A percentile compares a stretch with the other conserved stretches of the same genome.
These are phyloP conservation scores for Pezicula neosporulosa DNA, from an alignment of 2,329 filamentous ascomycete species.

Conservation along the genomic window DNA sequence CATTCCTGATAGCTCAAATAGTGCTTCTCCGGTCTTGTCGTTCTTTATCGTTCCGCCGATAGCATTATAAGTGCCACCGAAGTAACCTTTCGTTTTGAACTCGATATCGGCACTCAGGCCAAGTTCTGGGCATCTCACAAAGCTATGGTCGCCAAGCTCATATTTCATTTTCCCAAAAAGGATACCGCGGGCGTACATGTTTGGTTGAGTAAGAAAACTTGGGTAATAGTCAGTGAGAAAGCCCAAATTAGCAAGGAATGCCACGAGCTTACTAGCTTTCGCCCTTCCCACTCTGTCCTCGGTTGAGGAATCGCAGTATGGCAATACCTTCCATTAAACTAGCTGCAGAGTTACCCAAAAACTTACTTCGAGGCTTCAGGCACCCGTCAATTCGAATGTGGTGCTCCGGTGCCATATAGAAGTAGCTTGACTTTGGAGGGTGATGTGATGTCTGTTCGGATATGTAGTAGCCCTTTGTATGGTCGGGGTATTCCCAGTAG, in stretches of 20 bases:
- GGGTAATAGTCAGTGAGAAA: neutral
- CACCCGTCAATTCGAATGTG: slow-evolving; percentile 94
- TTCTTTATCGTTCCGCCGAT: slow-evolving; percentile 91
- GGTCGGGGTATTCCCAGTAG: slow-evolving; percentile 89
- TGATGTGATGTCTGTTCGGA: slow-evolving; percentile 98
- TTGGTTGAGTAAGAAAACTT: slow-evolving; percentile 91
- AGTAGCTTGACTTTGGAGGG: slow-evolving; percentile 97
- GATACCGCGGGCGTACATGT: slow-evolving; percentile 98
- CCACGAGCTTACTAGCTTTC: slow-evolving; percentile 76
- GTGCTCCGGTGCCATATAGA: slow-evolving; percentile 94
- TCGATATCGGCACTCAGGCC: slow-evolving; percentile 87
- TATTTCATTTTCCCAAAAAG: slow-evolving; percentile 99
- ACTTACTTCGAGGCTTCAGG: slow-evolving; percentile 90
- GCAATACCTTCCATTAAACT: slow-evolving; percentile 98
- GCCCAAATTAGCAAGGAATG: too few species aligned
- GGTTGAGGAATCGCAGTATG: slow-evolving; percentile 77
- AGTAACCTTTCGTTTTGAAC: slow-evolving; percentile 98
- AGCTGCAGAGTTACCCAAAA: slow-evolving; percentile 93
- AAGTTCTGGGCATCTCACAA: slow-evolving; percentile 85
- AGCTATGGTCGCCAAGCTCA: slow-evolving; percentile 93
- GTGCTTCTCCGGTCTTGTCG: slow-evolving; percentile 76
- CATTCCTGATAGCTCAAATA: slow-evolving; percentile 88
- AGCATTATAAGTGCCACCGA: slow-evolving; percentile 92
- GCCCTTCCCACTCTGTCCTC: slow-evolving; percentile 62
- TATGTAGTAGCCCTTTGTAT: slow-evolving; percentile 89